Base-by-base conservation (phyloP, 495 filamentous ascomycete species). In the Penicillium bovifimosum region DNA sequence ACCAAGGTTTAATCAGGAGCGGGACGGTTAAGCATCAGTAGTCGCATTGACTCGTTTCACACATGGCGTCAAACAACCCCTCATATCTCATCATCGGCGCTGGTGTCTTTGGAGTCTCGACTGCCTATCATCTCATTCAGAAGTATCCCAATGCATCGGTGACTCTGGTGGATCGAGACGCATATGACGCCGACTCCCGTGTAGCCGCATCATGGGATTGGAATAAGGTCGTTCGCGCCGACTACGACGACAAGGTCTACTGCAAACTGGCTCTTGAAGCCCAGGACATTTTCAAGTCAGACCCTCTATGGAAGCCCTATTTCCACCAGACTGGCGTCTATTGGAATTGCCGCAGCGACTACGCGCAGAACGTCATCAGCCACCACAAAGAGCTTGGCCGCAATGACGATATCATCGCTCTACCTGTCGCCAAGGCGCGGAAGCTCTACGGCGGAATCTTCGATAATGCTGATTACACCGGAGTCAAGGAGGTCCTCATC, bases 191-290 rank as follows among this genome's bases (percentile, higher is more conserved):
- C 36, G 58, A 75, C 53, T 59, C 69, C 56, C 65, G 65, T 0
- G 65, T 68, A 10, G 81, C 79, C 17, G 83, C 84, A 20, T 85
- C 83, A 1, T 79, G 78, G 71, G 84, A 87, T 65, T 81, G 79
- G 72, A 86, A 85, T 60, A 86, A 86, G 56, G 80, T 86, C 13
- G 65, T 86, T 16, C 82, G 85, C 58, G 75, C 82, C 48, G 84
- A 87, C 59, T 88, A 87, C 64, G 65, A 70, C 31, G 75, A 83
- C 56, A 63, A 71, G 13, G 58, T 79, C 29, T 86, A 87, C 70
- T 76, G 71, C 53, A 50, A 68, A 41, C 69, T 86, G 9, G 83
- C 77, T 14, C 66, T 84, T 14, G 77, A 84, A 56, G 78, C 83
- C 0, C 72, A 75, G 41, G 71, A 78, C 34, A 63, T 73, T 26